These are phyloP conservation scores for Ceratocystis harringtonii DNA, from an alignment of 2,329 filamentous ascomycete species.

Conservation along the genomic window DNA sequence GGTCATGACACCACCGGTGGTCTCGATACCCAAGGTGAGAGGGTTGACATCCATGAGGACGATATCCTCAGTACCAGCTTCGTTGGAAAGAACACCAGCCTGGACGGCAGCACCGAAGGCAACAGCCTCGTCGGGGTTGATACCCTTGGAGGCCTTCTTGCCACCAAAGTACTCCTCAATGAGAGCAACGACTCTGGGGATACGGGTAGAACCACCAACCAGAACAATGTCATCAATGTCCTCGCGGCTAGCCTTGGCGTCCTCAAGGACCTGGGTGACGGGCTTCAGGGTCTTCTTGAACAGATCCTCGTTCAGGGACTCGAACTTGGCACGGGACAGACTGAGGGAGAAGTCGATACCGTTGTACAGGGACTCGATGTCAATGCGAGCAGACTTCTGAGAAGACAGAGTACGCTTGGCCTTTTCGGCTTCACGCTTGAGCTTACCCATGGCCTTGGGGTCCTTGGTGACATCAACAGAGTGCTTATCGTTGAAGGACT, in stretches of 20 bases:
- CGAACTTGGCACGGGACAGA: constrained; percentile 95
- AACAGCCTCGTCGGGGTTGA: constrained; percentile 98
- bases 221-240: constrained; percentile 95
- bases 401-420: constrained; percentile 96
- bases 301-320: constrained; percentile 96
- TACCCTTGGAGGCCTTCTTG: constrained; percentile 98
- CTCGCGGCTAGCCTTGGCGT: constrained; percentile 90
- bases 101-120: constrained; percentile 96
- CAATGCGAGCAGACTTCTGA: constrained; percentile 82
- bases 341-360: constrained; percentile 98
- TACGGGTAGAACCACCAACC: constrained; percentile 97
- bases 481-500: constrained; percentile 97
- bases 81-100: constrained; percentile 84
- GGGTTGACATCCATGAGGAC: constrained; percentile 98
- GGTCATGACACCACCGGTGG: constrained; percentile 94
- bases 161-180: constrained; percentile 90
- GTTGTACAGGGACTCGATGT: constrained; percentile 94
- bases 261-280: constrained; percentile 96
- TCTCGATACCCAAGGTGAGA: constrained; percentile 91
- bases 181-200: constrained; percentile 88
- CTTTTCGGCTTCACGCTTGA: constrained; percentile 99
- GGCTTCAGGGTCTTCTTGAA: constrained; percentile 99
- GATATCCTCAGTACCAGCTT: constrained; percentile 62
- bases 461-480: constrained; percentile 84
- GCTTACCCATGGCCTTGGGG: constrained; percentile 94